Base-by-base conservation (phyloP, 805 yeast species). In the Komagataella ulmi region DNA sequence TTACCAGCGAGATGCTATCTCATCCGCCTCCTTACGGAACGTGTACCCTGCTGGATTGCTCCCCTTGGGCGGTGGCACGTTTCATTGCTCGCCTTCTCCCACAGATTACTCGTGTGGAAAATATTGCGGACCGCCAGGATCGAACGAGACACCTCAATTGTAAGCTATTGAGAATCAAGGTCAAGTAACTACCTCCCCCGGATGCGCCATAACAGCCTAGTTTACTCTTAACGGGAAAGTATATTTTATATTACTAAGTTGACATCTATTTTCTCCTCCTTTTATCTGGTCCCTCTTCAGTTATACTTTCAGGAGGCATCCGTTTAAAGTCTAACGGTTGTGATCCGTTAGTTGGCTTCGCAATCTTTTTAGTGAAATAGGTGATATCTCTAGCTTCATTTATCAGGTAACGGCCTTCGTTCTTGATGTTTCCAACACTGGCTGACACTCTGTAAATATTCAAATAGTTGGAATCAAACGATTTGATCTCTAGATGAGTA, bases 341-440 rank as follows among this genome's bases (percentile, higher is more conserved):
- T 30, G 40, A 30, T 8, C n/a, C 40, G 5, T 14, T 30, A 3
- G 14, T 10, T 30, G 40, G 4, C 12, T 7, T 30, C 14, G 12
- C 40, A 4, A 10, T 30, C 14, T 30, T 30, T 30, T 30, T 30
- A 8, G 40, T 30, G 8, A 30, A 30, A 30, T 30, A 30, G 14
- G 40, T 30, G 5, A 45, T 45, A 19, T 45, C 46, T 7, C 46
- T 45, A 5, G 3, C 49, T 23, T 67, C 68, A 53, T 66, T 56
- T 6, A 69, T 65, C 51, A 77, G 62, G 10, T 67, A 58, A n/a
- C 62, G 62, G 1, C 73, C 73, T 46, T 85, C 76, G 50, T 71
- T 74, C 1, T 67, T 58, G 0, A 77, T 72, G 47, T 79, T 83
- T 1, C 93, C 93, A 8, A 88, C 90, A 18, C 74, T 81, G 24